phyloP scores from a whole-genome alignment of 2,329 filamentous ascomycete species.

The Trichoderma koningiopsis region DNA sequence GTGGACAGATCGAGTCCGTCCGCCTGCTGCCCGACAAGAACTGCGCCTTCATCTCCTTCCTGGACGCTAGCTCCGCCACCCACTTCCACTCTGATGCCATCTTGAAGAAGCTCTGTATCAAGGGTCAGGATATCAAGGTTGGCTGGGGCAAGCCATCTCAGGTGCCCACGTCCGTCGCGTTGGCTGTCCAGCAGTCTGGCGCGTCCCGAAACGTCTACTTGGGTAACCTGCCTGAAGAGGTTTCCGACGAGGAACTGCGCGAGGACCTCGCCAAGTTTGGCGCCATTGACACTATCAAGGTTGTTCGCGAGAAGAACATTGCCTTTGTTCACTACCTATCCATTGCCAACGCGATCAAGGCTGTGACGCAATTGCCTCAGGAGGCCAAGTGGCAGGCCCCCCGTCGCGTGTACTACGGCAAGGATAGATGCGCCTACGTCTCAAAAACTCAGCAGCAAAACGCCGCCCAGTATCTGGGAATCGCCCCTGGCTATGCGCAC shows the following conservation, averaged over 20 bases:
- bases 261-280: slow-evolving; percentile 97
- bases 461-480: slow-evolving; percentile 95
- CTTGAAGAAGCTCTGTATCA: slow-evolving; percentile 98
- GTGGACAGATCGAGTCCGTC: slow-evolving; percentile 98
- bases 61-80: slow-evolving; percentile 95
- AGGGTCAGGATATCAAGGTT: slow-evolving; percentile 98
- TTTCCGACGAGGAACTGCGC: slow-evolving; percentile 86
- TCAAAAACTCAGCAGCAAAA: slow-evolving; percentile 99
- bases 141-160: slow-evolving; percentile 99
- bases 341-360: slow-evolving; percentile 97
- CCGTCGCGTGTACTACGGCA: slow-evolving; percentile 95
- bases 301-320: slow-evolving; percentile 96
- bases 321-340: slow-evolving; percentile 97
- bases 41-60: slow-evolving; percentile 98
- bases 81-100: slow-evolving; percentile 99
- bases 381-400: slow-evolving; percentile 96
- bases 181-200: slow-evolving; percentile 95
- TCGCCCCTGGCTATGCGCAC: slow-evolving; percentile 93
- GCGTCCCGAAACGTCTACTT: slow-evolving; percentile 97
- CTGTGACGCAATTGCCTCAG: slow-evolving; percentile 92
- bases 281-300: slow-evolving; percentile 94
- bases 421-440: slow-evolving; percentile 96
- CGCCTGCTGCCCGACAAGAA: slow-evolving; percentile 97
- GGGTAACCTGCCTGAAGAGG: slow-evolving; percentile 88
- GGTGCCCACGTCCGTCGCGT: slow-evolving; percentile 94